phyloP scores from a whole-genome alignment of 225 moss, liverwort and hornwort genomes.

The Sphagnum contortum region DNA sequence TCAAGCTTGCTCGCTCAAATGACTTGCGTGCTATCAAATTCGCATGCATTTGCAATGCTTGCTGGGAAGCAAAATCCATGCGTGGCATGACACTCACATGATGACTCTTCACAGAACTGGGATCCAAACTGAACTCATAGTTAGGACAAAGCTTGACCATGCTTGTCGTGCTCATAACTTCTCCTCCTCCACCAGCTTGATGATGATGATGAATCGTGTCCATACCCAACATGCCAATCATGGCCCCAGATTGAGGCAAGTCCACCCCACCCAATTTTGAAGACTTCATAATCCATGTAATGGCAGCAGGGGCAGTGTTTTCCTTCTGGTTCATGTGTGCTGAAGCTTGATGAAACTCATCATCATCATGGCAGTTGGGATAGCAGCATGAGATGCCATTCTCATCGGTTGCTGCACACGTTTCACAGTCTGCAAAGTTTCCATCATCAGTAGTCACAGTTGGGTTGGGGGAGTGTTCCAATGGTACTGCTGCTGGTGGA shows the following conservation, averaged over 20 bases:
- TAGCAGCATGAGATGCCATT: slow-evolving; percentile 25
- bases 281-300: slow-evolving; percentile 25
- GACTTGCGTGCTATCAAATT: slow-evolving; percentile 10
- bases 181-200: neutral
- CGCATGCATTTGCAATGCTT: slow-evolving; percentile 9
- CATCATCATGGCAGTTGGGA: slow-evolving; percentile 25
- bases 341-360: slow-evolving; percentile 2
- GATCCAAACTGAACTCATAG: slow-evolving; percentile 20
- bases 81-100: slow-evolving; percentile 8
- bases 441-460: slow-evolving; percentile 50
- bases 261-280: slow-evolving; percentile 9
- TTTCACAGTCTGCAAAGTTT: slow-evolving; percentile 48
- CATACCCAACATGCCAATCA: neutral
- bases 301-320: slow-evolving; percentile 12
- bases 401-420: slow-evolving; percentile 43
- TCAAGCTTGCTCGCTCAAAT: slow-evolving; percentile 20
- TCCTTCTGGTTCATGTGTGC: slow-evolving; percentile 14
- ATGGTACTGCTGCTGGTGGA: slow-evolving; percentile 13
- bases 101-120: slow-evolving; percentile 8
- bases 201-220: slow-evolving; percentile 9
- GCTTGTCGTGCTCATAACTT: slow-evolving; percentile 10
- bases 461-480: slow-evolving; percentile 47
- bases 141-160: slow-evolving; percentile 17
- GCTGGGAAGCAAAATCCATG: slow-evolving; percentile 18
- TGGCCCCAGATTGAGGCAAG: slow-evolving; percentile 6